Evolutionary conservation across 768 basidiomycete genomes (phyloP).

Genomic region (Melanogaster broomeanus): DNA sequence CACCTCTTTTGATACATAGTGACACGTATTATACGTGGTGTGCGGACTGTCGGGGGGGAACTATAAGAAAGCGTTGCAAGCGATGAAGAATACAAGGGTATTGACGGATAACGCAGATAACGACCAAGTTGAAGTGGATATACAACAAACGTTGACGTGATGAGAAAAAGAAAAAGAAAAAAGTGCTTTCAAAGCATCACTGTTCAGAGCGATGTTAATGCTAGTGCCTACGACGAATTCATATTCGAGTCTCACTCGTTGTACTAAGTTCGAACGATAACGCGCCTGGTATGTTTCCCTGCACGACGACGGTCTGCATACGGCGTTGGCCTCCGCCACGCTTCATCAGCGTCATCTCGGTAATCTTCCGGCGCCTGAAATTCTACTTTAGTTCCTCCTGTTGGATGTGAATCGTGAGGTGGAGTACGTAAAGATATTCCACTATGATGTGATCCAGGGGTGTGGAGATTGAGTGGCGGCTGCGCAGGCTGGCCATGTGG

Average conservation of each 20-base stretch:
- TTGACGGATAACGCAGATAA: constrained; percentile 21
- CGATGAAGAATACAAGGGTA: constrained; percentile 21
- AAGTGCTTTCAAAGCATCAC: constrained; percentile 1
- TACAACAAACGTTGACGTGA: constrained; percentile 22
- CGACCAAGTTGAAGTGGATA: constrained; percentile 18
- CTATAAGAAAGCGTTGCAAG: constrained; percentile 16
- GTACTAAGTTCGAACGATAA: constrained; percentile 51
- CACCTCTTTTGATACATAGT: constrained; percentile 5
- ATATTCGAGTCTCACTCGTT: background rate
- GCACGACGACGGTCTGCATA: constrained; percentile 74
- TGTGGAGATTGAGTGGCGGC: constrained; percentile 35
- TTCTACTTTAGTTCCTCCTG: constrained; percentile 28
- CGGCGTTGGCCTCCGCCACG: constrained; percentile 73
- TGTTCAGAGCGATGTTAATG: background rate
- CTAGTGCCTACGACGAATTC: background rate
- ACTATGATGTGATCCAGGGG: constrained; percentile 25
- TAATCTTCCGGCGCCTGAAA: constrained; percentile 47
- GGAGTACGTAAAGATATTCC: constrained; percentile 43
- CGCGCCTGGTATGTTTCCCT: constrained; percentile 77
- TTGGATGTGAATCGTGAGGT: constrained; percentile 45
- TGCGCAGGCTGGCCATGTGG: constrained; percentile 35
- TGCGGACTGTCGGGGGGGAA: constrained; percentile 5
- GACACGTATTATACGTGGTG: constrained; percentile 15
- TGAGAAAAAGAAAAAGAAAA: background rate
- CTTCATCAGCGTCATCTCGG: constrained; percentile 61